Evolutionary conservation across 495 filamentous ascomycete genomes (phyloP).

Genomic region (Aspergillus ellipticus): DNA sequence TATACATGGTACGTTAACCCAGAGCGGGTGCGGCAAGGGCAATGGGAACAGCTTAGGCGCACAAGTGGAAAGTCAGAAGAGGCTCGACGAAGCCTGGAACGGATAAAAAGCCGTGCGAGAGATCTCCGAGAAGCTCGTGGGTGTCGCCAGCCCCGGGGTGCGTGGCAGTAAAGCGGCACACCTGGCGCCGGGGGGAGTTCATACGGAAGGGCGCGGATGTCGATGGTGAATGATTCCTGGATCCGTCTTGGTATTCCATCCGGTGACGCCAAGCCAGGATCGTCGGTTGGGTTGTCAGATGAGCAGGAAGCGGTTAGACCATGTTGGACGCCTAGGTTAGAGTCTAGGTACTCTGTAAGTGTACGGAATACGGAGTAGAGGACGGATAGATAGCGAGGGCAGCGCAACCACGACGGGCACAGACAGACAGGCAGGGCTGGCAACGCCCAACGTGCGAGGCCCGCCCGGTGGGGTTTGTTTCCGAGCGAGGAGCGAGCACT

Average conservation of each 20-base stretch:
- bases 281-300: constrained; percentile 25
- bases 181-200: constrained; percentile 1
- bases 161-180: not conserved
- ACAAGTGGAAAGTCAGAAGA: not conserved
- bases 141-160: not conserved
- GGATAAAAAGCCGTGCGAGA: not conserved
- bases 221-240: constrained; percentile 3
- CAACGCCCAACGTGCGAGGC: constrained; percentile 3
- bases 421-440: constrained; percentile 6
- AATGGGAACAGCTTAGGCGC: not conserved
- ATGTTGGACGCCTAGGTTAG: not conserved
- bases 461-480: constrained; percentile 6
- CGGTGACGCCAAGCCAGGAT: constrained; percentile 23
- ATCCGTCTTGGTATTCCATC: constrained; percentile 9
- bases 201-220: constrained; percentile 33
- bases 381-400: too few relatives aligned
- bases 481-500: not conserved
- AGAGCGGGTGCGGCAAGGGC: not conserved
- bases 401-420: too few relatives aligned
- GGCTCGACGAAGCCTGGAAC: not conserved
- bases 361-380: too few relatives aligned
- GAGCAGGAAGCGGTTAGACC: constrained; percentile 7
- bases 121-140: not conserved
- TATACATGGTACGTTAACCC: too few relatives aligned
- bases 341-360: not conserved